Base-by-base conservation (phyloP, 345 rosid genomes). In the Brassica incana region DNA sequence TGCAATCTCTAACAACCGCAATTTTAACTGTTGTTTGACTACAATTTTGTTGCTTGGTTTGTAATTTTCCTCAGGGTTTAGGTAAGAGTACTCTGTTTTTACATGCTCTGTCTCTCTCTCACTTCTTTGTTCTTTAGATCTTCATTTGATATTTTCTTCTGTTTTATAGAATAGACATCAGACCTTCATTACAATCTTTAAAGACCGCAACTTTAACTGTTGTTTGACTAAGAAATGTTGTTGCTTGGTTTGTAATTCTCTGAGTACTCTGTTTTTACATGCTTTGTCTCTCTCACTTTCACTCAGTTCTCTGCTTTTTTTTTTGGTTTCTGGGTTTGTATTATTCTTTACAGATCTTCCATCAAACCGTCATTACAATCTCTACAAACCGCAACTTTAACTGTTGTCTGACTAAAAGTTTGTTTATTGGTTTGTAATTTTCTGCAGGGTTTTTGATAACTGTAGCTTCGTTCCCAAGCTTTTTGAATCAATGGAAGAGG, bases 401-500 rank as follows among this genome's bases (percentile, higher is more conserved):
- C 25, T 77, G 12, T 50, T 61, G 32, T 79, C 63, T 78, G 6
- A 48, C 60, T 71, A 8, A 72, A 38, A 25, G 20, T 65, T 56
- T 14, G 43, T 58, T 16, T 71, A 35, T 82, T 50, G 27, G 8
- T 50, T 71, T 50, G 58, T n/a, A 52, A 20, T 7, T 36, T 65
- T 79, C 61, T 70, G 54, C 72, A 86, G 89, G 81, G 60, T 63
- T 59, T 67, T 83, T 76, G 74, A 60, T 48, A 66, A 69, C 67
- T 58, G 66, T 48, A 48, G 16, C 40, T 76, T 16, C 73, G 25
- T 65, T 15, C 62, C 14, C 2, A 66, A 67, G 62, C 54, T 73
- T 69, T 69, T 67, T 70, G 60, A 72, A 74, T 72, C 78, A 68
- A 64, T 79, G 78, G 72, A 67, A 94, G 98, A 89, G 77, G 94